These are phyloP conservation scores for Tricholoma furcatifolium DNA, from an alignment of 768 basidiomycete genomes.

Conservation along the genomic window DNA sequence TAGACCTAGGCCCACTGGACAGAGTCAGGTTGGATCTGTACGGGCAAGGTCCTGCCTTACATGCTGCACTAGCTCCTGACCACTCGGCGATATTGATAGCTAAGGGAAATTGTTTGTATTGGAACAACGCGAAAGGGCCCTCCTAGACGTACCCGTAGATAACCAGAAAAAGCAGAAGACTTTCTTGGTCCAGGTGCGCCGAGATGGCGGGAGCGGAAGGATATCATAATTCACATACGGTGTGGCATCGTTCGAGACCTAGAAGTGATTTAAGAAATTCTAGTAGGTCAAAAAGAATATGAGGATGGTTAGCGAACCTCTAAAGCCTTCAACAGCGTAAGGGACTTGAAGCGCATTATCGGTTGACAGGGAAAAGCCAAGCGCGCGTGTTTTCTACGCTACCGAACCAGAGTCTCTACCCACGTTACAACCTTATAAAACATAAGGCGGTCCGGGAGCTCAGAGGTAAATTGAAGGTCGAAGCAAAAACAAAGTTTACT, in stretches of 20 bases:
- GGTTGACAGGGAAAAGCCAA: too few species aligned
- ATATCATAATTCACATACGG: constrained; percentile 29
- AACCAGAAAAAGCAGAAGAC: constrained; percentile 31
- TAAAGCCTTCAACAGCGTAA: constrained; percentile 1
- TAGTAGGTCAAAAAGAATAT: background rate
- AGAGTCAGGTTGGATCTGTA: background rate
- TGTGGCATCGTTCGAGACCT: constrained; percentile 25
- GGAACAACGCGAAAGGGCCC: background rate
- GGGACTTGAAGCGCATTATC: background rate
- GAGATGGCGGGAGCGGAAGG: constrained; percentile 23
- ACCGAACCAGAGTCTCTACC: too few species aligned
- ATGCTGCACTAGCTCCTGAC: constrained; percentile 27
- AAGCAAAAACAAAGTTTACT: too few species aligned
- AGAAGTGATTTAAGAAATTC: background rate
- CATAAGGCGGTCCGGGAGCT: too few species aligned
- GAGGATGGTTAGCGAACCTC: background rate
- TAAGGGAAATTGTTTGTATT: constrained; percentile 5
- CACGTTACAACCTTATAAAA: too few species aligned
- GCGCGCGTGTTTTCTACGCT: too few species aligned
- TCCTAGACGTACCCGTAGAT: constrained; percentile 20
- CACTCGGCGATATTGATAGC: constrained; percentile 32
- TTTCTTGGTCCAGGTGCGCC: constrained; percentile 27
- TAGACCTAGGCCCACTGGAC: constrained; percentile 25
- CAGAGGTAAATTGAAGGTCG: too few species aligned
- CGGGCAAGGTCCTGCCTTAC: constrained; percentile 13